A percentile compares a stretch with the other conserved stretches of the same genome.
Conservation (phyloP, 768 basidiomycete species). For the Mycena alexandri region DNA sequence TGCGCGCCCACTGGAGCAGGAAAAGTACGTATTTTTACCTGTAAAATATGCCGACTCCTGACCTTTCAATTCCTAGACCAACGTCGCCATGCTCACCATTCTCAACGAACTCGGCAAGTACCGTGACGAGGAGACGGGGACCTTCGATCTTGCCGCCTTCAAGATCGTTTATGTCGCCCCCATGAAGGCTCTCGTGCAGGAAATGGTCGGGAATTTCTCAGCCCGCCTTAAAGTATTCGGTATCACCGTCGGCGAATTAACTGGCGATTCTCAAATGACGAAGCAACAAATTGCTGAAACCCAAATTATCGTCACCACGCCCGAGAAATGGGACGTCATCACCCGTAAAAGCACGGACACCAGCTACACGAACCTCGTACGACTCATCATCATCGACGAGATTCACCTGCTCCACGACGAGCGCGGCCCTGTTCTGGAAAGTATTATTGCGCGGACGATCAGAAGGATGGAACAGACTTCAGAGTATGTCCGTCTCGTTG, state of each 20-base stretch:
- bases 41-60: not conserved
- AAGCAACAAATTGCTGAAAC: conserved; percentile 97
- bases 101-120: conserved; percentile 91
- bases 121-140: conserved; percentile 84
- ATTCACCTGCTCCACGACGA: conserved; percentile 98
- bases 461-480: conserved; percentile 94
- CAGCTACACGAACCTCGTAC: conserved; percentile 95
- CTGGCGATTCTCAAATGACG: conserved; percentile 98
- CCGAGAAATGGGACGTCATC: conserved; percentile 99
- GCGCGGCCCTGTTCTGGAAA: conserved; percentile 96
- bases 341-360: conserved; percentile 98
- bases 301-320: conserved; percentile 98
- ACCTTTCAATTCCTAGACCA: conserved; percentile 72
- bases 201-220: conserved; percentile 97
- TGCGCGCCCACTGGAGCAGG: conserved; percentile 99
- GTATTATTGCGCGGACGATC: conserved; percentile 90
- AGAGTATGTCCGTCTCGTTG: conserved; percentile 94
- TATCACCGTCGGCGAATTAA: conserved; percentile 93
- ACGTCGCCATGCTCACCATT: conserved; percentile 96
- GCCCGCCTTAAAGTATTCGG: conserved; percentile 76
- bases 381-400: conserved; percentile 97
- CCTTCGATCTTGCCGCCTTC: conserved; percentile 89
- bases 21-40: conserved; percentile 75
- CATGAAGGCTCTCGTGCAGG: conserved; percentile 99
- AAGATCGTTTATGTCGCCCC: conserved; percentile 98